phyloP scores from a whole-genome alignment of 2,329 filamentous ascomycete genomes.

The Furcasterigmium furcatum region DNA sequence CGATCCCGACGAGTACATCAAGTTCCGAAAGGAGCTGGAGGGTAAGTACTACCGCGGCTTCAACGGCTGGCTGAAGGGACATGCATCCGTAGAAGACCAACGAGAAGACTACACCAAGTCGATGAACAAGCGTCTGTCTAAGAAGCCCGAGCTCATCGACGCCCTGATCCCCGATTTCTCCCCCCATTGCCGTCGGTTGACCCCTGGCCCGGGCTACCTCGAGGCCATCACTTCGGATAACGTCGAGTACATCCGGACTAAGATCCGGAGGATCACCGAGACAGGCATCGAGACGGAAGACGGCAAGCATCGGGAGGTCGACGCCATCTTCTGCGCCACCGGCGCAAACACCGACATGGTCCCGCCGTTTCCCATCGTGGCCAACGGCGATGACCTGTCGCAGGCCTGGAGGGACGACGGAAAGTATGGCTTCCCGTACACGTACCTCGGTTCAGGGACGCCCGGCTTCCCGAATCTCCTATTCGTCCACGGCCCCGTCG shows the following conservation, averaged over 20 bases:
- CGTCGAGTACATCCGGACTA: constrained; percentile 56
- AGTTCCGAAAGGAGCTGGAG: constrained; percentile 55
- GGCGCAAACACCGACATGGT: constrained; percentile 59
- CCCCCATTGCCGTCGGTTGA: constrained; percentile 61
- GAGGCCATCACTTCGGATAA: constrained; percentile 61
- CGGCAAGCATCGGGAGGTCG: constrained; percentile 53
- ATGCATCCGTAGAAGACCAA: constrained; percentile 43
- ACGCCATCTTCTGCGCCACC: constrained; percentile 66
- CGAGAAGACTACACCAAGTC: constrained; percentile 44
- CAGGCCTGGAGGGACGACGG: constrained; percentile 54
- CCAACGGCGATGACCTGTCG: constrained; percentile 49
- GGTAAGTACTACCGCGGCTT: constrained; percentile 61
- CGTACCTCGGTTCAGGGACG: constrained; percentile 61
- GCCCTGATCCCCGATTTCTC: constrained; percentile 60
- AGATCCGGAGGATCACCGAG: constrained; percentile 55
- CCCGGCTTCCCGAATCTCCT: constrained; percentile 67
- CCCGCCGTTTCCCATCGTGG: constrained; percentile 58
- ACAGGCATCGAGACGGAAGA: constrained; percentile 59
- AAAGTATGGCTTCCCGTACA: constrained; percentile 60
- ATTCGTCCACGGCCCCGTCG: constrained; percentile 60
- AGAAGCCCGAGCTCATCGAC: constrained; percentile 53
- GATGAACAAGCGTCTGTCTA: constrained; percentile 50
- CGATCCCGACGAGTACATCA: constrained; percentile 57
- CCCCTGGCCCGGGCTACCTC: constrained; percentile 65
- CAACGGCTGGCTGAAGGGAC: constrained; percentile 48